Conservation (phyloP, 1,139 yeast genomes). For the Yamadazyma kanchanaburiensis region DNA sequence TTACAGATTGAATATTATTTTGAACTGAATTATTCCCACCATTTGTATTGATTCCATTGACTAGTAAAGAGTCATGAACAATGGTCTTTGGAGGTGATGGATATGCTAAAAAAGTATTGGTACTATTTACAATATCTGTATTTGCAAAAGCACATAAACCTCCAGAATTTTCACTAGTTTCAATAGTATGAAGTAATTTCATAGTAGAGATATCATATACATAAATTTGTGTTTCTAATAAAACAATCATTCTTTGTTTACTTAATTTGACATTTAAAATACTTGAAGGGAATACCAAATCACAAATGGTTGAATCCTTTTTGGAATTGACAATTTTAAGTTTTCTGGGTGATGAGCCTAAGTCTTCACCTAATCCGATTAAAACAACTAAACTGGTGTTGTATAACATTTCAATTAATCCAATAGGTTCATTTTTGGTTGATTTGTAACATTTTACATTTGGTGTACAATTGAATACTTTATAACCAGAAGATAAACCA, state of each 20-base stretch:
- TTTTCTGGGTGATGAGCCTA: conserved; percentile 75
- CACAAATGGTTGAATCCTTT: conserved; percentile 69
- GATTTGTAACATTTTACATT: conserved; percentile 63
- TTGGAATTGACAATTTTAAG: conserved; percentile 81
- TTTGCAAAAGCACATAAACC: conserved; percentile 68
- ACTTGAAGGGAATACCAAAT: conserved; percentile 83
- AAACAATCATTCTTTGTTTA: conserved; percentile 67
- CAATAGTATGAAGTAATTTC: conserved; percentile 85
- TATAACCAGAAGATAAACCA: conserved; percentile 75
- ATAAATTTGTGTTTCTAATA: conserved; percentile 81
- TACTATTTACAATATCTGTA: conserved; percentile 38
- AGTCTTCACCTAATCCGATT: conserved; percentile 85
- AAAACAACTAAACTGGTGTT: conserved; percentile 84
- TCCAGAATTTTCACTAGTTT: conserved; percentile 66
- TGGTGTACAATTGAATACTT: conserved; percentile 85
- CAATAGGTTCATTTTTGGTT: conserved; percentile 52
- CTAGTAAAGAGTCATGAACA: conserved; percentile 41
- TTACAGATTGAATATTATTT: conserved; percentile 43
- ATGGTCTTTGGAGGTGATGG: conserved; percentile 73
- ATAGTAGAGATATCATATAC: conserved; percentile 85
- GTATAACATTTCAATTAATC: conserved; percentile 87
- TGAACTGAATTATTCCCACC: conserved; percentile 43
- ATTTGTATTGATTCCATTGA: conserved; percentile 42
- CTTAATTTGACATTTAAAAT: conserved; percentile 78
- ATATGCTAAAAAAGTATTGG: conserved; percentile 71